These are phyloP conservation scores for Psilocybe sp. DNA, from an alignment of 768 basidiomycete genomes.

Conservation along the genomic window DNA sequence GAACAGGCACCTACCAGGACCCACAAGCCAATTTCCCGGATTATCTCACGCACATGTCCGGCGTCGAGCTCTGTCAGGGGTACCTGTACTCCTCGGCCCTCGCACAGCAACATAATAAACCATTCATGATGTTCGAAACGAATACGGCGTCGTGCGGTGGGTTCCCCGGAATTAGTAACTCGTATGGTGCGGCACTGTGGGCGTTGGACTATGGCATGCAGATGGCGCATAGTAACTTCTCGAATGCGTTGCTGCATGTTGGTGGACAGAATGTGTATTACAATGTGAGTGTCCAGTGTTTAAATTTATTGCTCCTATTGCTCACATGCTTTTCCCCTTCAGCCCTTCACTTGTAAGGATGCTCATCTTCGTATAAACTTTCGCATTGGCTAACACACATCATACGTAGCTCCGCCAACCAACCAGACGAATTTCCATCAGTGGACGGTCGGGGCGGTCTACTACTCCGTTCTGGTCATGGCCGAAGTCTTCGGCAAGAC, in stretches of 20 bases:
- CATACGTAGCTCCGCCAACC: constrained; percentile 35
- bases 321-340: constrained; percentile 32
- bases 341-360: constrained; percentile 45
- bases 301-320: constrained; percentile 12
- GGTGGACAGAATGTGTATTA: constrained; percentile 70
- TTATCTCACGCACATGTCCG: constrained; percentile 61
- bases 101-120: constrained; percentile 41
- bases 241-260: constrained; percentile 51
- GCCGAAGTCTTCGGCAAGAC: constrained; percentile 70
- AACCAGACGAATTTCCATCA: constrained; percentile 56
- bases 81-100: constrained; percentile 50
- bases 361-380: too few relatives aligned
- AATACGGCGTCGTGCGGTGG: constrained; percentile 72
- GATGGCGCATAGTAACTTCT: constrained; percentile 59
- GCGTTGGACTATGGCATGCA: constrained; percentile 61
- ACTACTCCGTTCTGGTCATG: constrained; percentile 69
- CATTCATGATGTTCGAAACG: constrained; percentile 69
- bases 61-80: constrained; percentile 40
- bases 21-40: constrained; percentile 47
- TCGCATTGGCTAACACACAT: too few relatives aligned
- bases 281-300: constrained; percentile 43
- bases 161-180: constrained; percentile 59
- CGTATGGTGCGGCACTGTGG: constrained; percentile 66
- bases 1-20: constrained; percentile 34
- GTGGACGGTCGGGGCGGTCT: constrained; percentile 75